Base-by-base conservation (phyloP, 176 grass and related monocot genomes). In the Oryza punctata region DNA sequence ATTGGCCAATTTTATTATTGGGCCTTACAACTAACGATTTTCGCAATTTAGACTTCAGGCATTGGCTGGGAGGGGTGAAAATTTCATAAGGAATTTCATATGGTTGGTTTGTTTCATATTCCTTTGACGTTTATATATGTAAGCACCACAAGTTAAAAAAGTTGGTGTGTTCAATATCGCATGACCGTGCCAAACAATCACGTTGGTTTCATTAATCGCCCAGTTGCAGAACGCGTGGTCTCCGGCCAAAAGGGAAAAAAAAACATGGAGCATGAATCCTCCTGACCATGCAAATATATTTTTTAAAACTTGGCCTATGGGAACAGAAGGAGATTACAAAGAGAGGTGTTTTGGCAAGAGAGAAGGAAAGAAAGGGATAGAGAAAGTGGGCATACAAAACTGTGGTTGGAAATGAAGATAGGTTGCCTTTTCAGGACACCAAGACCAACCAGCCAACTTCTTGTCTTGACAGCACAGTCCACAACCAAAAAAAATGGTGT, bases 281-380 rank as follows among this genome's bases (percentile, higher is more conserved):
- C 46, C 5, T 65, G 40, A 63, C 70, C 82, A 85, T 85, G 82
- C 76, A 89, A 89, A 84, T 75, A 80, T 63, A 44, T 38, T 73
- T 79, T 73, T 32, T 79, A 38, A 35, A 69, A 61, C 21, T n/a
- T 73, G 41, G 2, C 75, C 12, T 13, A 64, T 40, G 73, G 72
- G 15, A 69, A 50, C 47, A 82, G 47, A 50, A 77, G 37, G 19
- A 19, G 11, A 35, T 69, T 65, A 67, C 7, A 78, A 23, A 57
- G 6, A 57, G 52, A 19, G 8, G 52, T n/a, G 52, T 57, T 57
- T 57, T 0, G 19, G 52, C 52, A 38, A 54, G 32, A 52, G 52
- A 16, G 47, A 6, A 16, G 14, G 9, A 35, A 16, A 26, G 11
- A 47, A 29, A 27, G 14, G 44, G 2, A 25, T n/a, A n/a, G n/a